Percentiles rank a stretch among this genome's conserved stretches.
Evolutionary conservation across 495 filamentous ascomycete genomes (phyloP).

Genomic region (Pyronema domesticum): DNA sequence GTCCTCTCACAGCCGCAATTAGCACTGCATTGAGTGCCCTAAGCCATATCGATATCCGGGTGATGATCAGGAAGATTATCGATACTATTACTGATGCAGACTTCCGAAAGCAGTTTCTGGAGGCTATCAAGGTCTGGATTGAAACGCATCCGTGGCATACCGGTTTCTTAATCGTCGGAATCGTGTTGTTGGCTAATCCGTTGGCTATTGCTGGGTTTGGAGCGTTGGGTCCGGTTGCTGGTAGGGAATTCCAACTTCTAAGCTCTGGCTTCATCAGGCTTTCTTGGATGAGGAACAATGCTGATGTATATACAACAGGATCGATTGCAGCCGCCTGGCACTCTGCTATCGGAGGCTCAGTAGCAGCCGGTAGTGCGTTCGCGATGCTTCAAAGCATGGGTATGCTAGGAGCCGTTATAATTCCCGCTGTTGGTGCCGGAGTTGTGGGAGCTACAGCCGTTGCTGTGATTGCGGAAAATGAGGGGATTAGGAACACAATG

Average conservation of each 20-base stretch:
- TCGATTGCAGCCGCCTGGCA: constrained; percentile 1
- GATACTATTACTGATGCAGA: not conserved
- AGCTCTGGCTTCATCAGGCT: not conserved
- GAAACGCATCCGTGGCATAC: not conserved
- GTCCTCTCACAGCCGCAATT: not conserved
- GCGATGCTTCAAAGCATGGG: constrained; percentile 2
- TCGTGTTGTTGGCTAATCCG: constrained; percentile 3
- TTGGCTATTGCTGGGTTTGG: constrained; percentile 1
- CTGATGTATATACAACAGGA: not conserved
- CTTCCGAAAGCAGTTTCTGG: not conserved
- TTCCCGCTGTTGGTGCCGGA: not conserved
- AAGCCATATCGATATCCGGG: not conserved
- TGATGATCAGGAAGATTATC: not conserved
- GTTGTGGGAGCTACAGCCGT: not conserved
- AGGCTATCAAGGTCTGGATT: not conserved
- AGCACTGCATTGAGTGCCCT: not conserved
- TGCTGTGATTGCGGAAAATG: not conserved
- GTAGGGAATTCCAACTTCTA: not conserved
- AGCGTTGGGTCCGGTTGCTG: not conserved
- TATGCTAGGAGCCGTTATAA: not conserved
- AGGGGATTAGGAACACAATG: not conserved
- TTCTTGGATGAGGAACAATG: not conserved
- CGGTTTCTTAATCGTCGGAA: not conserved
- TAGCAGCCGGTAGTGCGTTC: constrained; percentile 5
- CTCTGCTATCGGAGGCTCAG: not conserved